Percentiles rank a stretch among this genome's conserved stretches.
These are phyloP conservation scores for Oenanthe javanica DNA, from an alignment of 140 eudicot species.

Conservation along the genomic window DNA sequence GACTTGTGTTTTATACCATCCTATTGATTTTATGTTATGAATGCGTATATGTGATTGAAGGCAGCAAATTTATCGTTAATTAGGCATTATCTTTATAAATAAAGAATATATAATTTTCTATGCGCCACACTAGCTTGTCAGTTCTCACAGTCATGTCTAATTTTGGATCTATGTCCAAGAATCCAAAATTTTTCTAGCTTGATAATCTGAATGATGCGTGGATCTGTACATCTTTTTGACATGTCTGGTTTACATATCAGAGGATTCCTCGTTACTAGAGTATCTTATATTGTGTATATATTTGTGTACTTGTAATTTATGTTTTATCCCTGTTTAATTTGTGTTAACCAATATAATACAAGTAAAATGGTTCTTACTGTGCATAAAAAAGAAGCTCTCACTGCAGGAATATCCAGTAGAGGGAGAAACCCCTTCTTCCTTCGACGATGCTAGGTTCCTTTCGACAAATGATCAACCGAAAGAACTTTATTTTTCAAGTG, in stretches of 20 bases:
- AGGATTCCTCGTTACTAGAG: neutral
- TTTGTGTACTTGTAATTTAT: neutral
- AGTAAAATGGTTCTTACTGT: neutral
- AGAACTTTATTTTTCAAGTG: conserved; percentile 89
- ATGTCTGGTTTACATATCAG: neutral
- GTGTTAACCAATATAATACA: neutral
- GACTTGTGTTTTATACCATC: neutral
- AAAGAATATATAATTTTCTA: neutral
- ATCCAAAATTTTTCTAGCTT: neutral
- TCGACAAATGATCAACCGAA: conserved; percentile 71
- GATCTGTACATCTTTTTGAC: neutral
- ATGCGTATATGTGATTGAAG: neutral
- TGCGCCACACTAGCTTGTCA: neutral
- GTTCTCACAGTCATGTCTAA: neutral
- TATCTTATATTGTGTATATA: neutral
- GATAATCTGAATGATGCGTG: neutral
- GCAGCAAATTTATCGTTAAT: neutral
- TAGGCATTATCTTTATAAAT: neutral
- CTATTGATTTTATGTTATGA: neutral
- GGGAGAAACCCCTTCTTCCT: conserved; percentile 48
- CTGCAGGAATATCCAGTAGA: conserved; percentile 60
- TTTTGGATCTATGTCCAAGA: neutral
- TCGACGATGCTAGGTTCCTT: conserved; percentile 53
- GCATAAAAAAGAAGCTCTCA: neutral
- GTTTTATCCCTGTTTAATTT: neutral